Conservation (phyloP, 2,329 filamentous ascomycete species). For the Penicillium oxalicum region DNA sequence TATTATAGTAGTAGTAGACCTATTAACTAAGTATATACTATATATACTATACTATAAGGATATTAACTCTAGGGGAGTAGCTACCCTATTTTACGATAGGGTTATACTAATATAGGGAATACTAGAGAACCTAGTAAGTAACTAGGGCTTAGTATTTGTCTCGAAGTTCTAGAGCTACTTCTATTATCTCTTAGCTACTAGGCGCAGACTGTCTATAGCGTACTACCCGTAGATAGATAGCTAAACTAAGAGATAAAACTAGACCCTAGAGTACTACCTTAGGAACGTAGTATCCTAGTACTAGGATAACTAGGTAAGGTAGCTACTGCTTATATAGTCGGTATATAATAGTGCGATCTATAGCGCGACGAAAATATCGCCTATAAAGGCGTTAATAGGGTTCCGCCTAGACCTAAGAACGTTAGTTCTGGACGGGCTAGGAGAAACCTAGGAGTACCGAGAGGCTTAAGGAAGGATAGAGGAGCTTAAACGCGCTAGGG, state of each 20-base stretch:
- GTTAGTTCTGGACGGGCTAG: too few species aligned
- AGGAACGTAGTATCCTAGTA: neutral
- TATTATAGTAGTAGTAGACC: neutral
- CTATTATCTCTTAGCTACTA: neutral
- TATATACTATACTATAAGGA: neutral
- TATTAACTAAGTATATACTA: neutral
- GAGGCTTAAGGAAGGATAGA: too few species aligned
- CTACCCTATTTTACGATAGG: neutral
- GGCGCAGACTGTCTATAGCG: neutral
- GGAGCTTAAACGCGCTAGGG: too few species aligned
- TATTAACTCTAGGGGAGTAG: neutral
- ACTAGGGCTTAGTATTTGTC: neutral
- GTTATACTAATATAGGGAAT: neutral
- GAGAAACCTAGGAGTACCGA: too few species aligned
- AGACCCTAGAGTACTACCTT: neutral
- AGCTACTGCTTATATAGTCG: neutral
- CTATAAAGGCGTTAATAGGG: too few species aligned
- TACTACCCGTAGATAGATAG: neutral
- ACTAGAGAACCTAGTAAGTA: neutral
- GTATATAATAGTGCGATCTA: neutral
- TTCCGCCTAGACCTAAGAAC: too few species aligned
- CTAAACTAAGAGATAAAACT: neutral
- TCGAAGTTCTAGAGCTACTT: neutral
- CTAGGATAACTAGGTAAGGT: neutral
- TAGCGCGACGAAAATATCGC: too few species aligned